Evolutionary conservation across 345 rosid genomes (phyloP), one percentile per base, ranked within the genome.

Genomic region (Hirschfeldia incana): DNA sequence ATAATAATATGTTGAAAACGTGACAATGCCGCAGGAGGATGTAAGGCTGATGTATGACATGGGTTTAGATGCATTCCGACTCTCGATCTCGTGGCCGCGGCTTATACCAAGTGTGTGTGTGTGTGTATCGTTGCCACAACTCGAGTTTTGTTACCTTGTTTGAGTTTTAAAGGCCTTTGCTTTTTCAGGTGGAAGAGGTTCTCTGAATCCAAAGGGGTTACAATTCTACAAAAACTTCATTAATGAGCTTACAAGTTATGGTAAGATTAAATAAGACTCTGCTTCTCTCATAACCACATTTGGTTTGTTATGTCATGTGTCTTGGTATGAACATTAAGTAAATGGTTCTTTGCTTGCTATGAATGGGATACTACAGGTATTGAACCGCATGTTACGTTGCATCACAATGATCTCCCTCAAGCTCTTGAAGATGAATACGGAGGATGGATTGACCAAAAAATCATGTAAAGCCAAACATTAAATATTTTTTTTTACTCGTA

Each of bases 31-130:
- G 76, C 78, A 89, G 92, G 92, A 89, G 77, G 97, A 91, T 70
- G 94, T 88, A 13, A 84, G 77, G 78, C 87, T 91, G 32, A 91
- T 91, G 92, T 87, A 33, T 53, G 85, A 83, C n/a, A 84, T 81
- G 21, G 89, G 89, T 28, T 81, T 89, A 62, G 89, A 86, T 59
- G 92, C 91, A 71, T 88, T 86, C 36, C 88, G 88, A 79, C 86
- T 88, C 79, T 91, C 92, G 69, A 89, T 91, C 79, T 91, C 97
- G 10, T 89, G 91, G 94, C 83, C 94, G 1, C 89, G 97, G 59
- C 91, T 91, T 51, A 90, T 92, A 53, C 92, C 90, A 12, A 63
- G 97, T 89, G 46, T 32, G 39, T 62, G 64, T 59, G 42, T 36
- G 42, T 11, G 37, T 7, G 26, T 65, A 21, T n/a, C n/a, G 29